Evolutionary conservation across 352 stramenopile genomes (phyloP), one percentile per base, ranked within the genome.

Genomic region (Pythium chondricola): DNA sequence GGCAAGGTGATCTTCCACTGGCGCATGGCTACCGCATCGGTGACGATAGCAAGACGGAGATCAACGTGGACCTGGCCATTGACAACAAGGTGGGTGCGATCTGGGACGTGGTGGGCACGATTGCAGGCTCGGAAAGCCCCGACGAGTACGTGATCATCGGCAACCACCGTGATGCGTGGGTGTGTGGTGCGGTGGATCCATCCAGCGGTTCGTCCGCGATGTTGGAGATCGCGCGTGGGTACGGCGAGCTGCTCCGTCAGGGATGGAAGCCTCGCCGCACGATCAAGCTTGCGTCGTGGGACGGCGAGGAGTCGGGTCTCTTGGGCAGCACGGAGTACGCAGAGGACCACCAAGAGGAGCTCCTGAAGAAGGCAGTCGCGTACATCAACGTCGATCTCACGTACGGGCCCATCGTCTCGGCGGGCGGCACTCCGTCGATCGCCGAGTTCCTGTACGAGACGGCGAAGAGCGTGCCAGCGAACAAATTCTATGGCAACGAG

Each of bases 141-240:
- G 79, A 90, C 6, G 59, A 83, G 39, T 70, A 82, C 18, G 71
- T 95, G 9, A 29, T 96, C 17, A 65, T 96, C 25, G 83, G 85
- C 27, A 97, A 96, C 60, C 88, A 96, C 52, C 78, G 88, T n/a
- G 88, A 97, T 55, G 86, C 85, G 6, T 97, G 88, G 88, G 82
- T 96, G 0, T 94, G 83, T 48, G 85, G 83, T 11, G 85, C 83
- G 1, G 78, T 81, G 17, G 85, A 95, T 52, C 87, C 87, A 7
- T 88, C 87, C 24, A 87, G 67, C 20, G 87, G 66, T 6, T 95
- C 85, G 3, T 66, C 82, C 3, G 54, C 66, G 3, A 60, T 96
- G 58, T 46, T 96, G 2, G 87, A 96, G 63, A 71, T 96, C 20
- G 87, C 84, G 13, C 76, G 69, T 9, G 65, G 67, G 21, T 48